Evolutionary conservation across 345 rosid species (phyloP).

Genomic region (Brassica cretica): DNA sequence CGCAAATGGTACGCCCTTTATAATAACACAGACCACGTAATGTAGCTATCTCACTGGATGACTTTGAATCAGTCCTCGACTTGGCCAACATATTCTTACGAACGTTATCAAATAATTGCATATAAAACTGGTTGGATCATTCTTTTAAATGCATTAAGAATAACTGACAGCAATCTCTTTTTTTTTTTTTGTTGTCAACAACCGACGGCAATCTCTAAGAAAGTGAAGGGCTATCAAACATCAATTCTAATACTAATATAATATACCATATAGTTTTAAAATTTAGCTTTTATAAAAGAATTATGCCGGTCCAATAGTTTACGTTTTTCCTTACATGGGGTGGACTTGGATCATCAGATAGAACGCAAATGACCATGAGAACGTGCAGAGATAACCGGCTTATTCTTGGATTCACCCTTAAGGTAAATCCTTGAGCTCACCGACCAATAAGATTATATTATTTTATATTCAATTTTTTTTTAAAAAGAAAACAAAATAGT

Average conservation of each 20-base stretch:
- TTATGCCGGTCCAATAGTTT: background rate
- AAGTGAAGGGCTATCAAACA: constrained; percentile 9
- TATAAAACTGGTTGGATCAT: background rate
- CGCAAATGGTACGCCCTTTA: background rate
- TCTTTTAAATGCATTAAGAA: background rate
- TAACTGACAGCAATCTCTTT: background rate
- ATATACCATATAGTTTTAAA: background rate
- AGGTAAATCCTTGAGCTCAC: no score
- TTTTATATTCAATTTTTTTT: no score
- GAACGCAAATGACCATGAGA: background rate
- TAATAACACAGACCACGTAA: background rate
- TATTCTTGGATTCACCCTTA: no score
- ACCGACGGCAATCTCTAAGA: background rate
- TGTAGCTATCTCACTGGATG: background rate
- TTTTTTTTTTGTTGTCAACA: background rate
- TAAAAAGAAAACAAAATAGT: no score
- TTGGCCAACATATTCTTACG: background rate
- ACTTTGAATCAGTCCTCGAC: background rate
- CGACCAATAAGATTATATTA: no score
- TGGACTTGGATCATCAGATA: no score
- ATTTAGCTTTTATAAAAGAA: no score
- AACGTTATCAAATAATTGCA: background rate
- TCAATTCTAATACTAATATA: background rate
- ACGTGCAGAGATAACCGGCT: background rate
- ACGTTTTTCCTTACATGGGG: background rate